Conservation (phyloP, 2,329 filamentous ascomycete genomes). For the Scytalidium sp. region DNA sequence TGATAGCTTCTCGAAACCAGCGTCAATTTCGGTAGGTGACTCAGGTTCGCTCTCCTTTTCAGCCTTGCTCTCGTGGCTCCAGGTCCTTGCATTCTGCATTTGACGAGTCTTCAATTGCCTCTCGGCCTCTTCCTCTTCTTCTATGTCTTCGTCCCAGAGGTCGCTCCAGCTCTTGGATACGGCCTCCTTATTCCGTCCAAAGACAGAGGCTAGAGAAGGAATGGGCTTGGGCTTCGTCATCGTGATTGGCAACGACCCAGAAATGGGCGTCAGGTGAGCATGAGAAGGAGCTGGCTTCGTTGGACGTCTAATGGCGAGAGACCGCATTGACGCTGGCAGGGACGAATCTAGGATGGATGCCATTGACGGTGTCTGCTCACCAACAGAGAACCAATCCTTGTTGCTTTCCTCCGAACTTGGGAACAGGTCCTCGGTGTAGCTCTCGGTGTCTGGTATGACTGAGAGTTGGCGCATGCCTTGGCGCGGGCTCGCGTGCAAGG, state of each 20-base stretch:
- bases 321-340: slow-evolving; percentile 77
- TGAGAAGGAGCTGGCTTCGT: slow-evolving; percentile 42
- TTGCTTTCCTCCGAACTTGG: slow-evolving; percentile 68
- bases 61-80: slow-evolving; percentile 59
- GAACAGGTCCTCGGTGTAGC: slow-evolving; percentile 79
- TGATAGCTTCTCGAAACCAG: slow-evolving; percentile 41
- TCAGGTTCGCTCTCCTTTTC: slow-evolving; percentile 14
- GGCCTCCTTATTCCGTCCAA: slow-evolving; percentile 71
- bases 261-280: slow-evolving; percentile 55
- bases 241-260: slow-evolving; percentile 73
- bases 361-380: slow-evolving; percentile 74
- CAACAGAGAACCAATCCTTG: slow-evolving; percentile 75
- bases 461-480: slow-evolving; percentile 79
- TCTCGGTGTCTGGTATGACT: slow-evolving; percentile 74
- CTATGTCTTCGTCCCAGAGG: slow-evolving; percentile 89
- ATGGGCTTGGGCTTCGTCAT: slow-evolving; percentile 71
- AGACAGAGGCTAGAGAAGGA: slow-evolving; percentile 65
- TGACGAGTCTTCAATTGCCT: slow-evolving; percentile 55
- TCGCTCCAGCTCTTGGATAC: slow-evolving; percentile 99
- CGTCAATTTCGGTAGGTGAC: slow-evolving; percentile 37
- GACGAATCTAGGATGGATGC: slow-evolving; percentile 83
- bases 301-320: slow-evolving; percentile 54
- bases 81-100: slow-evolving; percentile 68
- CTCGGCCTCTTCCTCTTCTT: slow-evolving; percentile 68
- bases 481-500: slow-evolving; percentile 72